Base-by-base conservation (phyloP, 2,329 filamentous ascomycete genomes). In the Diaporthe australafricana region DNA sequence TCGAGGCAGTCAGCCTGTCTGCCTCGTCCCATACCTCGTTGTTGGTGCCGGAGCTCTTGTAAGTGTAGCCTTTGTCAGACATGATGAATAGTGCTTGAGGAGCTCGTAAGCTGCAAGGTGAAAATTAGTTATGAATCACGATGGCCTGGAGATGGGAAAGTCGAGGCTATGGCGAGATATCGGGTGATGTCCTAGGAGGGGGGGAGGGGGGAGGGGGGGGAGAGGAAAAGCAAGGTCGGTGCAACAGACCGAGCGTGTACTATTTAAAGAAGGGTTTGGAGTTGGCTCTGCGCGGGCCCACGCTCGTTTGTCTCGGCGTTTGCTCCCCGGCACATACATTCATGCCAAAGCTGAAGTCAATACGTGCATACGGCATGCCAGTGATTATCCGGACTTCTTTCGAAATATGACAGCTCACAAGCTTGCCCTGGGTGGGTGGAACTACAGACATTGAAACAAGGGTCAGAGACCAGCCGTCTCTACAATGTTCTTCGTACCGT, bases 21-120 rank as follows among this genome's bases (percentile, higher is more conserved):
- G 38, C 22, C 16, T 16, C 14, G 12, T 17, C 32, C 74, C 79
- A 72, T 81, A 90, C 90, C 84, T 90, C 84, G 79, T 79, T 87
- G 82, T 93, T 93, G 79, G 87, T 90, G 78, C 91, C 91, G 76
- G 80, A 83, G 81, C 83, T 82, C 78, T 86, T 87, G 81, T 83
- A 83, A 0, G 77, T 77, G 80, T 82, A 87, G 53, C 70, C 78
- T 35, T 76, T 71, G 67, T 60, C 72, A 70, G 70, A 73, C 70
- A 73, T 73, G n/a, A 1, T 67, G 50, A 14, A 45, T n/a, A 20
- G 14, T 17, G 17, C n/a, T 45, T 22, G 38, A 20, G 12, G 42
- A n/a, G 40, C 16, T 45, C 40, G 16, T 20, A 20, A 38, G n/a
- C 14, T 17, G 22, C n/a, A 3, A 20, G 14, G 27, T 22, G 42